A percentile compares a stretch with the other conserved stretches of the same genome.
Evolutionary conservation across 345 rosid species (phyloP).

Genomic region (Combretum micranthum): DNA sequence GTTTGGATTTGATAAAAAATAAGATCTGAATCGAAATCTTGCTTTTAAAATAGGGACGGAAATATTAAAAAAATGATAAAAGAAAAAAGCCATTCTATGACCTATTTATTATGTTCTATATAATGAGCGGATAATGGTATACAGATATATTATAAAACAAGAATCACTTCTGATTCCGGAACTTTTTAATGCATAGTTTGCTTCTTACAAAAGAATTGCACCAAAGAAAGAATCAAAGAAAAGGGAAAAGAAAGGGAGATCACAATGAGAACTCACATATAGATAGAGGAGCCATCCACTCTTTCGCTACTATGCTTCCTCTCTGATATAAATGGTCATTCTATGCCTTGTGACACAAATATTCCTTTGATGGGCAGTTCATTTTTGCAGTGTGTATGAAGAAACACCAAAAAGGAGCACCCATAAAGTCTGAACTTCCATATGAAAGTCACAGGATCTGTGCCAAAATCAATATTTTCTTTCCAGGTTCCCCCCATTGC

Average conservation of each 20-base stretch:
- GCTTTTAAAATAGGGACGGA: too few species aligned
- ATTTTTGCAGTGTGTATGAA: background rate
- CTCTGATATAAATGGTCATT: slow-evolving; percentile 14
- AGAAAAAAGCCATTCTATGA: too few species aligned
- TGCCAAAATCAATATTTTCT: background rate
- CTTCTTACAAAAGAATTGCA: slow-evolving; percentile 55
- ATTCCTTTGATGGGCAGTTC: slow-evolving; percentile 9
- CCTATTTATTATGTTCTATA: too few species aligned
- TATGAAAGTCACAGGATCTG: background rate
- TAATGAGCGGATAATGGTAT: too few species aligned
- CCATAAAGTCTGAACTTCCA: background rate
- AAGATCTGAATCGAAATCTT: too few species aligned
- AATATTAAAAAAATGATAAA: too few species aligned
- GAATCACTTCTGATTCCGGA: slow-evolving; percentile 1
- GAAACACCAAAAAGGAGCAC: slow-evolving; percentile 7
- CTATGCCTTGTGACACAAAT: slow-evolving; percentile 11
- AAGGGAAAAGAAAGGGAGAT: slow-evolving; percentile 1
- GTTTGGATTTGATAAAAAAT: too few species aligned
- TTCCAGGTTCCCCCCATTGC: slow-evolving; percentile 5
- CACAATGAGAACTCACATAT: slow-evolving; percentile 12
- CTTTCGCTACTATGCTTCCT: slow-evolving; percentile 11
- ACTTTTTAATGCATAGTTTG: slow-evolving; percentile 1
- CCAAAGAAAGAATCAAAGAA: slow-evolving; percentile 30
- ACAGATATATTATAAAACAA: background rate
- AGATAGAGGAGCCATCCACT: slow-evolving; percentile 24